These are phyloP conservation scores for Corylus americana DNA, from an alignment of 306 rosid genomes.

Conservation along the genomic window DNA sequence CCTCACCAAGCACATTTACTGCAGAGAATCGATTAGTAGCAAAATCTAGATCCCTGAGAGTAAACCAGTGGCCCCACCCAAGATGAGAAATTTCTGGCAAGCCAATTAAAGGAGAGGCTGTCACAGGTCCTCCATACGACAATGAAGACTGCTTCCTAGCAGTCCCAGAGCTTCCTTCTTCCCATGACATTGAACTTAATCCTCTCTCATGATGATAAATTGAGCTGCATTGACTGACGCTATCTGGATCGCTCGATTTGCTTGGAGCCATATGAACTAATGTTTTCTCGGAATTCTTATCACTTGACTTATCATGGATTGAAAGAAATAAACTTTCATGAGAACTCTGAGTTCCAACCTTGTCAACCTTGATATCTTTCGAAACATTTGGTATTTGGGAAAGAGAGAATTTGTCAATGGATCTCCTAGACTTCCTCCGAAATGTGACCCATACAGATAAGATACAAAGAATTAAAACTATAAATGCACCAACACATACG, in stretches of 20 bases:
- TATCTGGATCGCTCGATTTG: constrained; percentile 72
- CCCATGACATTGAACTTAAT: constrained; percentile 73
- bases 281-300: constrained; percentile 63
- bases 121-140: constrained; percentile 54
- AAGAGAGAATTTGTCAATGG: constrained; percentile 50
- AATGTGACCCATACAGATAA: constrained; percentile 78
- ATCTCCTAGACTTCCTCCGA: constrained; percentile 76
- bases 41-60: constrained; percentile 86
- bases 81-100: constrained; percentile 95
- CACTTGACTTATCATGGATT: constrained; percentile 54
- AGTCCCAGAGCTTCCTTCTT: constrained; percentile 87
- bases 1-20: constrained; percentile 84
- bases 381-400: constrained; percentile 84
- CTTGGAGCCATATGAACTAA: constrained; percentile 58
- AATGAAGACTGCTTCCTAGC: constrained; percentile 55
- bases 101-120: constrained; percentile 86
- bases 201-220: constrained; percentile 80
- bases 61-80: constrained; percentile 99
- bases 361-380: constrained; percentile 84
- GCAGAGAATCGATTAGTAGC: constrained; percentile 71
- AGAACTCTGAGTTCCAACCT: constrained; percentile 61
- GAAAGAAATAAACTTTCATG: constrained; percentile 49
- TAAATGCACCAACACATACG: constrained; percentile 80
- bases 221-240: constrained; percentile 81
- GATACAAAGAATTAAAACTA: constrained; percentile 69